These are phyloP conservation scores for Phytopythium sindhum DNA, from an alignment of 352 stramenopile species.

Conservation along the genomic window DNA sequence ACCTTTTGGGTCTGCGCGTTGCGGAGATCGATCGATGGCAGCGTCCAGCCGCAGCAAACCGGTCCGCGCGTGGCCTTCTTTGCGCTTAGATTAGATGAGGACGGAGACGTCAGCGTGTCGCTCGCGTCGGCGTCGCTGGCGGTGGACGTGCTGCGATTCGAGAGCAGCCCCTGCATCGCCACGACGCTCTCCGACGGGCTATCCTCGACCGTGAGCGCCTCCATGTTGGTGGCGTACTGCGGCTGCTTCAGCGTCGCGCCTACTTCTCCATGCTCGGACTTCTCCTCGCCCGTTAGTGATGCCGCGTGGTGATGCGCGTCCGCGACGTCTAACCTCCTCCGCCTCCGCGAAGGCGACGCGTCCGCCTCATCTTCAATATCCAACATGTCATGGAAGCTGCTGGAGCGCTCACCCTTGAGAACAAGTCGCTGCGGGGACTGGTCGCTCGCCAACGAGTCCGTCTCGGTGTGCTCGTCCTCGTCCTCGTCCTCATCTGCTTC, in stretches of 20 bases:
- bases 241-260: neutral
- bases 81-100: slow-evolving; percentile 9
- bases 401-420: slow-evolving; percentile 7
- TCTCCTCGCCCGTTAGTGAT: neutral
- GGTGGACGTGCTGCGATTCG: slow-evolving; percentile 18
- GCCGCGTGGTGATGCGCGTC: slow-evolving; percentile 1
- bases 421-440: slow-evolving; percentile 16
- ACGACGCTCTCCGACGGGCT: slow-evolving; percentile 58
- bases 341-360: slow-evolving; percentile 18
- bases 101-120: slow-evolving; percentile 6
- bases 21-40: slow-evolving; percentile 57
- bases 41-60: slow-evolving; percentile 40
- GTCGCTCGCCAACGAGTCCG: slow-evolving; percentile 19
- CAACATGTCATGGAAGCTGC: slow-evolving; percentile 8
- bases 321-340: slow-evolving; percentile 17
- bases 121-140: slow-evolving; percentile 11
- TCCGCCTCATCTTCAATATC: slow-evolving; percentile 15
- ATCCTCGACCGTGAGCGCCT: slow-evolving; percentile 31
- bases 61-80: slow-evolving; percentile 17
- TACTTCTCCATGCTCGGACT: slow-evolving; percentile 5
- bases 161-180: slow-evolving; percentile 45
- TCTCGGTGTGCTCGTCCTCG: slow-evolving; percentile 29
- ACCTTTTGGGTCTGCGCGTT: slow-evolving; percentile 79
- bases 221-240: slow-evolving; percentile 17
- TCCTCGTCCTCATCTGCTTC: slow-evolving; percentile 18